Percentiles rank a stretch among this genome's conserved stretches.
Evolutionary conservation across 2,329 filamentous ascomycete species (phyloP).

Genomic region (Talaromyces sp.): DNA sequence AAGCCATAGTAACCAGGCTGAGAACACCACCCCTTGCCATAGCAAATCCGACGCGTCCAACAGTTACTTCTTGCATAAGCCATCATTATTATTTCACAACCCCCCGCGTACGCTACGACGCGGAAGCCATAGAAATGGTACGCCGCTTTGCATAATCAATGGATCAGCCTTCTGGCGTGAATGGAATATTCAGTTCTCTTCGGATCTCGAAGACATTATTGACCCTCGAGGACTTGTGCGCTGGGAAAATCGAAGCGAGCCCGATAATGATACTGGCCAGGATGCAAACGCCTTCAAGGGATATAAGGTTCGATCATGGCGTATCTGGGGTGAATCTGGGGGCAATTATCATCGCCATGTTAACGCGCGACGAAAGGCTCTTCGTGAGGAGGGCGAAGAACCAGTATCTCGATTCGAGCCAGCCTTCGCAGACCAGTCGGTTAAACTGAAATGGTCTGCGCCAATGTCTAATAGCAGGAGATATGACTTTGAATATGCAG

Average conservation of each 20-base stretch:
- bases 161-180: conserved; percentile 9
- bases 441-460: conserved; percentile 6
- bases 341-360: conserved; percentile 11
- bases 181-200: conserved; percentile 16
- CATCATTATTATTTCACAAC: conserved; percentile 7
- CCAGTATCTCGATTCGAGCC: not conserved
- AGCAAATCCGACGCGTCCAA: conserved; percentile 1
- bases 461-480: conserved; percentile 5
- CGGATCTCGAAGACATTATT: conserved; percentile 6
- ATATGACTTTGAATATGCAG: conserved; percentile 12
- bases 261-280: conserved; percentile 7
- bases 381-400: not conserved
- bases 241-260: conserved; percentile 13
- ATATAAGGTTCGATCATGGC: conserved; percentile 17
- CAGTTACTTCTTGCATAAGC: conserved; percentile 18
- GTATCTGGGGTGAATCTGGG: conserved; percentile 18
- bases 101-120: conserved; percentile 12
- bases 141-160: conserved; percentile 13
- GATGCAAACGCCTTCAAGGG: conserved; percentile 11
- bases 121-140: conserved; percentile 5
- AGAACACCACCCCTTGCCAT: not conserved
- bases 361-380: conserved; percentile 9
- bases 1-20: not conserved
- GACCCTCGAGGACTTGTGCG: conserved; percentile 17
- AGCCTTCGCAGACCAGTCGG: conserved; percentile 4